phyloP scores from a whole-genome alignment of 164 flowering plant species.

The Berberis thunbergii region DNA sequence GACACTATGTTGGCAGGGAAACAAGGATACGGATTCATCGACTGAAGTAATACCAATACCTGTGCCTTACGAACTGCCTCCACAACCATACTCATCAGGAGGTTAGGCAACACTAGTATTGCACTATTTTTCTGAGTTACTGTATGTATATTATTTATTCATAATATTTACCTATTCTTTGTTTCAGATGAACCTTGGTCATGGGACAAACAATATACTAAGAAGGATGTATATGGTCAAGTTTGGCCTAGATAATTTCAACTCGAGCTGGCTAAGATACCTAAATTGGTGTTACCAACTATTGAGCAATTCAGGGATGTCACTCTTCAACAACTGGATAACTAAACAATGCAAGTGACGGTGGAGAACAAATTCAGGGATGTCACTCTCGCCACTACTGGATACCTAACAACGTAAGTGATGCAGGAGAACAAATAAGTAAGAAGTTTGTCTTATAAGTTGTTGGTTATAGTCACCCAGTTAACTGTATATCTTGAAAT shows the following conservation, averaged over 20 bases:
- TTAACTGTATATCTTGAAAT: too few relatives aligned
- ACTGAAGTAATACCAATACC: slow-evolving; percentile 56
- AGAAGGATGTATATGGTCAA: slow-evolving; percentile 87
- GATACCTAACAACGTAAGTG: too few relatives aligned
- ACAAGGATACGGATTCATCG: slow-evolving; percentile 15
- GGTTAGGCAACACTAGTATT: slow-evolving; percentile 28
- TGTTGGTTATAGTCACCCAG: too few relatives aligned
- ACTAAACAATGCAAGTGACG: too few relatives aligned
- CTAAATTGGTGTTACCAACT: too few relatives aligned
- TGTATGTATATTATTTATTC: not conserved
- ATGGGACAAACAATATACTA: slow-evolving; percentile 70
- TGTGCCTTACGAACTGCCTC: slow-evolving; percentile 89
- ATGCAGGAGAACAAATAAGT: too few relatives aligned
- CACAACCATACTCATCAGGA: slow-evolving; percentile 62
- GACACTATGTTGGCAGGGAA: slow-evolving; percentile 50
- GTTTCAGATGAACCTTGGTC: slow-evolving; percentile 93
- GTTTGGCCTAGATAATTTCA: slow-evolving; percentile 66
- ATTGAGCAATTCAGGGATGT: too few relatives aligned
- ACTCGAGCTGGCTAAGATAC: slow-evolving; percentile 4
- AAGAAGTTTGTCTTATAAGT: too few relatives aligned
- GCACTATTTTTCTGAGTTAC: not conserved
- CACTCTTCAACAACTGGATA: too few relatives aligned
- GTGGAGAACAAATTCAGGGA: too few relatives aligned
- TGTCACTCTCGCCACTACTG: too few relatives aligned
- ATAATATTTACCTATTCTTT: not conserved